Percentiles rank a stretch among this genome's conserved stretches.
Evolutionary conservation across 2,329 filamentous ascomycete species (phyloP).

Genomic region (Epichloe uncinata): DNA sequence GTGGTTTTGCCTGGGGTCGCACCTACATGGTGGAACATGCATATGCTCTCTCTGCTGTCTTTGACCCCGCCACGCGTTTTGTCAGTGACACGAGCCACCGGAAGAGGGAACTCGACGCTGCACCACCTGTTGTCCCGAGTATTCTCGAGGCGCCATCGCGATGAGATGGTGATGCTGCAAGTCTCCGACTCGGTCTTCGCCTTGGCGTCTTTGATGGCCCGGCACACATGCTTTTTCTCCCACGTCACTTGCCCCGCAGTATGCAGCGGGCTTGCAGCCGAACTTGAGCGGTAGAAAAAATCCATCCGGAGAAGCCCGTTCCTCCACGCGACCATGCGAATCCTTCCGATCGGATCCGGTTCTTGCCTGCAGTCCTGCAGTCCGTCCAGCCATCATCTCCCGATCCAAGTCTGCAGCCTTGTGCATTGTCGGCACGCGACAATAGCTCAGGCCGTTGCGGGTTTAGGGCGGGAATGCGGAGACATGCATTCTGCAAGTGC

Average conservation of each 20-base stretch:
- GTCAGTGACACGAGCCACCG: not conserved
- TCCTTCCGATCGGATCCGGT: no score
- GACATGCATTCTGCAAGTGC: not conserved
- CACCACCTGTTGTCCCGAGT: not conserved
- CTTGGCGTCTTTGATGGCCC: not conserved
- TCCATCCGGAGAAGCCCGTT: not conserved
- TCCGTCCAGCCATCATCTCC: no score
- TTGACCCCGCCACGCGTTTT: not conserved
- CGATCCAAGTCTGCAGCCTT: not conserved
- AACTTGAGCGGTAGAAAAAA: slow-evolving; percentile 5
- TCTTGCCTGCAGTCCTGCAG: no score
- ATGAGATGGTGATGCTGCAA: not conserved
- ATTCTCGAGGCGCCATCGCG: not conserved
- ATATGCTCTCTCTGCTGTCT: not conserved
- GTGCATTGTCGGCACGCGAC: not conserved
- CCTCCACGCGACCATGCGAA: not conserved
- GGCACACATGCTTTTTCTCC: slow-evolving; percentile 2
- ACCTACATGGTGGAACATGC: not conserved
- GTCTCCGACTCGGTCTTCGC: not conserved
- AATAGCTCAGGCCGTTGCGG: not conserved
- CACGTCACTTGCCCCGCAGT: not conserved
- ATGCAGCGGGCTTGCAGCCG: slow-evolving; percentile 6
- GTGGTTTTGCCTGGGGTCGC: not conserved
- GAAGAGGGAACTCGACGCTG: not conserved
- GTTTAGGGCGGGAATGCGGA: not conserved